A percentile compares a stretch with the other conserved stretches of the same genome.
phyloP scores from a whole-genome alignment of 371 early-diverging fungal genomes.

The Mucor indicus region DNA sequence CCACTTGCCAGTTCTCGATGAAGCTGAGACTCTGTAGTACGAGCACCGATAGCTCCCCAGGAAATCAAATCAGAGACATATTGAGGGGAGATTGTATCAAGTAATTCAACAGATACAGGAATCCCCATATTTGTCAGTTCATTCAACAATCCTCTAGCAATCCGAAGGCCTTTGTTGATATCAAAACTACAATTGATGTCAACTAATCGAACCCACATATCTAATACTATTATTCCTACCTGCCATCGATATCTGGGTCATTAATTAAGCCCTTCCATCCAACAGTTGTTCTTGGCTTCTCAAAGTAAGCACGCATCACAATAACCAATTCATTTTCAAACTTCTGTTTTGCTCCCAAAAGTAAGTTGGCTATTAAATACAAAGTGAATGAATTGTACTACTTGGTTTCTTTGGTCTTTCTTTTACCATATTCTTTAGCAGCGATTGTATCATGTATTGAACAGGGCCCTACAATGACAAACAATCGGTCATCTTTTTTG shows the following conservation, averaged over 20 bases:
- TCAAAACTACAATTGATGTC: constrained; percentile 51
- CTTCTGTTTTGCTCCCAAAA: constrained; percentile 35
- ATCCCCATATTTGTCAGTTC: constrained; percentile 80
- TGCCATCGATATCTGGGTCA: constrained; percentile 83
- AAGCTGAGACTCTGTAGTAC: constrained; percentile 91
- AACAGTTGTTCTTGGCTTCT: constrained; percentile 92
- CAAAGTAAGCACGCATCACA: constrained; percentile 93
- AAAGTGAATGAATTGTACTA: not conserved
- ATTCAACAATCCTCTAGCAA: constrained; percentile 56
- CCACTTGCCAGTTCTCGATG: constrained; percentile 94
- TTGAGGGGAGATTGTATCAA: constrained; percentile 95
- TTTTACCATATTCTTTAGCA: constrained; percentile 75
- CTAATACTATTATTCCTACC: constrained; percentile 23
- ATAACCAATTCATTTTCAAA: constrained; percentile 67
- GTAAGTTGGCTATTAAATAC: constrained; percentile 16
- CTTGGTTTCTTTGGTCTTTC: not conserved
- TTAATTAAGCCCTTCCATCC: constrained; percentile 96
- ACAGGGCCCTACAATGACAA: constrained; percentile 92
- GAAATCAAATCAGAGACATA: constrained; percentile 88
- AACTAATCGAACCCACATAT: not conserved
- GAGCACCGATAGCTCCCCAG: constrained; percentile 95
- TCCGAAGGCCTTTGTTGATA: constrained; percentile 88
- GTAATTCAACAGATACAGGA: constrained; percentile 86
- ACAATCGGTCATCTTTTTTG: constrained; percentile 77
- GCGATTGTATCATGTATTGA: constrained; percentile 90